Percentiles rank a stretch among this genome's conserved stretches.
Evolutionary conservation across 2,329 filamentous ascomycete species (phyloP).

Genomic region (Boeremia exigua): DNA sequence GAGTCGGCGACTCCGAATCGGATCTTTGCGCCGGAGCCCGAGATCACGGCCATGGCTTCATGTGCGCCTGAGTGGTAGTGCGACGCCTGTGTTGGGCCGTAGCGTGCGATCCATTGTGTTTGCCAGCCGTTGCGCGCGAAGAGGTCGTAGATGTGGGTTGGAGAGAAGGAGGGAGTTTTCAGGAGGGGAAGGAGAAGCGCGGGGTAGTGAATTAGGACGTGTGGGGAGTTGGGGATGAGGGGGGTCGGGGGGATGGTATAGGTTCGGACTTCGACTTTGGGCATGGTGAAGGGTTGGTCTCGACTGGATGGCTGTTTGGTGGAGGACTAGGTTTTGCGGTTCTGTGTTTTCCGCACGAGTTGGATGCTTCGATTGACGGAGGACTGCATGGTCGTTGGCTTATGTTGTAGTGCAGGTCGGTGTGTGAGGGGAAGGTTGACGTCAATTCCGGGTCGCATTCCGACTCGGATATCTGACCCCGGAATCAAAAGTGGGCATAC

Average conservation of each 20-base stretch:
- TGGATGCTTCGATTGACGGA: too few relatives aligned
- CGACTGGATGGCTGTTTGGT: too few relatives aligned
- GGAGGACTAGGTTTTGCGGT: not conserved
- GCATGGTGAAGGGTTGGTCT: not conserved
- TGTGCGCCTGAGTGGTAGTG: slow-evolving; percentile 65
- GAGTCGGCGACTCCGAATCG: slow-evolving; percentile 62
- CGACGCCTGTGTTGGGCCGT: slow-evolving; percentile 60
- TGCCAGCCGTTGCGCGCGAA: slow-evolving; percentile 60
- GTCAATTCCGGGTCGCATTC: slow-evolving; percentile 7
- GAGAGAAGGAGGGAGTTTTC: slow-evolving; percentile 28
- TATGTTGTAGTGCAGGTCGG: not conserved
- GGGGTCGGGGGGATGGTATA: slow-evolving; percentile 34
- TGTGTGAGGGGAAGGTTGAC: slow-evolving; percentile 20
- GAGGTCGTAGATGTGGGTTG: slow-evolving; percentile 50
- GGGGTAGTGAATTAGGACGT: slow-evolving; percentile 61
- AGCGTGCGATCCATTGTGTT: slow-evolving; percentile 64
- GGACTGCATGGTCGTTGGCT: not conserved
- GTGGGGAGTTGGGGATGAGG: slow-evolving; percentile 51
- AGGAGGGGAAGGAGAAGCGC: slow-evolving; percentile 46
- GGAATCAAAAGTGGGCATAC: not conserved
- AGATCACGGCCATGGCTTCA: slow-evolving; percentile 64
- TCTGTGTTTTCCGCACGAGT: not conserved
- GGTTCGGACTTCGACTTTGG: slow-evolving; percentile 18
- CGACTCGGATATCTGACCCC: slow-evolving; percentile 5
- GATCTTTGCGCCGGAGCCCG: slow-evolving; percentile 58